Evolutionary conservation across 1,139 yeast species (phyloP).

Genomic region (Taiozyma sp.): DNA sequence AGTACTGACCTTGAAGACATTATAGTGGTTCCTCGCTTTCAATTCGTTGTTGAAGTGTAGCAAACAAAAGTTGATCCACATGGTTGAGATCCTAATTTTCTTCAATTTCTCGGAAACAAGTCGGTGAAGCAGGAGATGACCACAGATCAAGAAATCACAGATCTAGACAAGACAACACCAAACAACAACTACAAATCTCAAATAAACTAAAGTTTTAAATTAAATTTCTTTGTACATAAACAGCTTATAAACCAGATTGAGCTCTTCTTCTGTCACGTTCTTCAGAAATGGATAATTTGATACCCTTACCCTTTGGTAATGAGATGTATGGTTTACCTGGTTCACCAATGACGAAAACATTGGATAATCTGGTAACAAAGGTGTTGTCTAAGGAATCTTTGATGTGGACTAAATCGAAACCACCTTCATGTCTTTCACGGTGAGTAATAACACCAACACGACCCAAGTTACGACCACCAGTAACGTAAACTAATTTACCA

Average conservation of each 20-base stretch:
- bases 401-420: slow-evolving; percentile 98
- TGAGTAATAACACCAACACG: slow-evolving; percentile 97
- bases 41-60: not conserved
- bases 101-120: not conserved
- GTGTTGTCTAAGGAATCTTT: slow-evolving; percentile 97
- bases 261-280: slow-evolving; percentile 99
- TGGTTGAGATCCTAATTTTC: not conserved
- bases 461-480: slow-evolving; percentile 99
- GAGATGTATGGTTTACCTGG: slow-evolving; percentile 97
- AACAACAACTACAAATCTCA: not conserved
- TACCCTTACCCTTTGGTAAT: slow-evolving; percentile 99
- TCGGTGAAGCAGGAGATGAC: not conserved
- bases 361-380: slow-evolving; percentile 95
- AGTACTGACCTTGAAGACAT: slow-evolving; percentile 20
- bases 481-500: slow-evolving; percentile 95
- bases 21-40: not conserved
- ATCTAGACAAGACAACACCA: too few relatives aligned
- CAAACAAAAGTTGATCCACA: not conserved
- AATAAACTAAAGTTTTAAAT: not conserved
- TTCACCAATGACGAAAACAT: slow-evolving; percentile 98
- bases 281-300: slow-evolving; percentile 95
- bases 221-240: not conserved
- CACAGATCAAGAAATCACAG: not conserved
- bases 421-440: slow-evolving; percentile 99
- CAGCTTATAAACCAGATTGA: slow-evolving; percentile 35